phyloP scores from a whole-genome alignment of 345 rosid genomes.

The Citrus cavaleriei region DNA sequence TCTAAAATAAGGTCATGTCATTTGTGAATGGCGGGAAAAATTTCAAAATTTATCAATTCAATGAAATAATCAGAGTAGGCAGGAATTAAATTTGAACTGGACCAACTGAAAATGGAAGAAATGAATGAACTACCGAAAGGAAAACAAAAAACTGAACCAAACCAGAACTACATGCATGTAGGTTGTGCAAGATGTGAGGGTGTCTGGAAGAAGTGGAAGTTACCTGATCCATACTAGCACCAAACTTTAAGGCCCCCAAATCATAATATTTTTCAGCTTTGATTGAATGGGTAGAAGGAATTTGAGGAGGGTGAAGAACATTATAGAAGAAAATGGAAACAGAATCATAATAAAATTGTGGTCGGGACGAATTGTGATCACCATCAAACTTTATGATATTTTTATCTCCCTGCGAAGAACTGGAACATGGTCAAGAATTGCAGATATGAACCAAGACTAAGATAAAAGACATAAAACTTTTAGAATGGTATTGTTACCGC shows the following conservation, averaged over 20 bases:
- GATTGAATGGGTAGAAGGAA: slow-evolving; percentile 42
- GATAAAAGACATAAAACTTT: not conserved
- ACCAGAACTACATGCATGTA: not conserved
- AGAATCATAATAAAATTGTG: slow-evolving; percentile 87
- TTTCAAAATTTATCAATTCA: not conserved
- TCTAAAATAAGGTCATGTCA: not conserved
- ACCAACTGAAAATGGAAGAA: not conserved
- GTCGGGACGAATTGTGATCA: slow-evolving; percentile 92
- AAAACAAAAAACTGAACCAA: not conserved
- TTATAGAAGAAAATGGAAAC: slow-evolving; percentile 92
- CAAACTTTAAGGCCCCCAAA: slow-evolving; percentile 54
- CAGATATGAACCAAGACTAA: slow-evolving; percentile 7
- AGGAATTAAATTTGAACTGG: not conserved
- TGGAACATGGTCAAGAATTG: slow-evolving; percentile 1
- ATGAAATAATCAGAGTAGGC: not conserved
- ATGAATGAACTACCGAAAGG: too few relatives aligned
- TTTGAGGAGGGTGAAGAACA: slow-evolving; percentile 83
- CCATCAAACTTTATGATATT: slow-evolving; percentile 93
- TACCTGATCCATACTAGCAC: slow-evolving; percentile 73
- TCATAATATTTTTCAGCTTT: slow-evolving; percentile 82
- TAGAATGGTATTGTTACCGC: slow-evolving; percentile 39
- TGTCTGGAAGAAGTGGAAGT: slow-evolving; percentile 20
- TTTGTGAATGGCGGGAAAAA: not conserved
- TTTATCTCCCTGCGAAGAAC: slow-evolving; percentile 79
- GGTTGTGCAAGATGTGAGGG: not conserved